Evolutionary conservation across 345 rosid species (phyloP).

Genomic region (Tarenaya hassleriana): DNA sequence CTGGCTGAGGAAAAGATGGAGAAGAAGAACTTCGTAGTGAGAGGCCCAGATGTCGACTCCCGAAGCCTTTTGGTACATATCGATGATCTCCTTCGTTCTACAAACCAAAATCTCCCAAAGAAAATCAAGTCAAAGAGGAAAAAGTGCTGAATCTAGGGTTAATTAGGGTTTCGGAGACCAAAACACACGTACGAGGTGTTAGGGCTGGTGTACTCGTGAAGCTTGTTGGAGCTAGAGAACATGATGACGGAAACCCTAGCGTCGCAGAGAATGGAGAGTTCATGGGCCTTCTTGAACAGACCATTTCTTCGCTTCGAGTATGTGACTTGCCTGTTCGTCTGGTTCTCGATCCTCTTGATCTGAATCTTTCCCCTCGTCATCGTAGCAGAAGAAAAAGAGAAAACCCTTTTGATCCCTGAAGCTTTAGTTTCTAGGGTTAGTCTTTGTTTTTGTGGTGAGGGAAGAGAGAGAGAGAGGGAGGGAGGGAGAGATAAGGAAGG

Average conservation of each 20-base stretch:
- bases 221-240: constrained; percentile 60
- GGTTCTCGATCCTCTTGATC: constrained; percentile 84
- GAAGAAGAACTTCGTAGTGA: constrained; percentile 49
- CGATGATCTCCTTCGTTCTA: constrained; percentile 62
- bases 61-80: constrained; percentile 53
- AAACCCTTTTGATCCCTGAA: too few relatives aligned
- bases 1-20: constrained; percentile 6
- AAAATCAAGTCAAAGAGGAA: not conserved
- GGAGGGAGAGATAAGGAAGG: constrained; percentile 15
- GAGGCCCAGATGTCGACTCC: constrained; percentile 68
- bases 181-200: constrained; percentile 42
- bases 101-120: not conserved
- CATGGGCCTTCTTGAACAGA: constrained; percentile 75
- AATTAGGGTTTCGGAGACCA: constrained; percentile 14
- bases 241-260: constrained; percentile 74
- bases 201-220: constrained; percentile 72
- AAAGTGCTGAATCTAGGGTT: not conserved
- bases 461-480: constrained; percentile 29
- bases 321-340: constrained; percentile 76
- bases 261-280: constrained; percentile 74
- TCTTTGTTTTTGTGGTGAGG: not conserved
- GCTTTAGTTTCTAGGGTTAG: too few relatives aligned
- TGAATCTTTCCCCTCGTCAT: constrained; percentile 86
- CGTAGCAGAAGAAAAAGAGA: not conserved
- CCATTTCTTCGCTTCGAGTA: constrained; percentile 70